These are phyloP conservation scores for Microsporum ferrugineum DNA, from an alignment of 2,329 filamentous ascomycete genomes.

Conservation along the genomic window DNA sequence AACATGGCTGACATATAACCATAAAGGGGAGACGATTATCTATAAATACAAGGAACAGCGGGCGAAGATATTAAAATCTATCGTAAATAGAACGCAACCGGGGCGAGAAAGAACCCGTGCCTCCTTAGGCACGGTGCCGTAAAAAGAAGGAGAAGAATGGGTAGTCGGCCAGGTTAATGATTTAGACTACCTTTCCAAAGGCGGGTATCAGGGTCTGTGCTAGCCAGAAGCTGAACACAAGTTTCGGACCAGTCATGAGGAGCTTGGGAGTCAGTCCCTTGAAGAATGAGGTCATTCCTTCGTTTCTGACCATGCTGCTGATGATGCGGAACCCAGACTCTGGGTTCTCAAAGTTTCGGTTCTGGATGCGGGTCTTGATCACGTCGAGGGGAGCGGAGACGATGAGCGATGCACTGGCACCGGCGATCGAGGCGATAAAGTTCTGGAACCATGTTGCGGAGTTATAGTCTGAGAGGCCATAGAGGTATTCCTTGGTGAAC, in stretches of 20 bases:
- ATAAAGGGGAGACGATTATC: neutral
- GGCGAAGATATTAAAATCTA: constrained; percentile 2
- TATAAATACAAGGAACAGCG: constrained; percentile 1
- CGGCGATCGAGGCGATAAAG: constrained; percentile 90
- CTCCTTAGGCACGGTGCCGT: neutral
- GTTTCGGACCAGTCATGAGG: constrained; percentile 96
- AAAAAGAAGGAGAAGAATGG: neutral
- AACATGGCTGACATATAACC: neutral
- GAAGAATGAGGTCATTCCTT: constrained; percentile 82
- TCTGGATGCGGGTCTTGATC: constrained; percentile 97
- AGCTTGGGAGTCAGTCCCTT: constrained; percentile 96
- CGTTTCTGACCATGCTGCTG: constrained; percentile 82
- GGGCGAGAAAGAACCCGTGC: neutral
- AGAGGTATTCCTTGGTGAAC: constrained; percentile 94
- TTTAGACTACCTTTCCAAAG: constrained; percentile 59
- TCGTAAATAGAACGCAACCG: neutral
- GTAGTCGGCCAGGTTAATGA: neutral
- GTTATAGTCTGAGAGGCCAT: constrained; percentile 87
- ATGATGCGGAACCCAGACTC: constrained; percentile 89
- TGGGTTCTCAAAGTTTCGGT: constrained; percentile 96
- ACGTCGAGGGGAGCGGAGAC: constrained; percentile 95
- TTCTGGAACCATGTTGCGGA: constrained; percentile 88
- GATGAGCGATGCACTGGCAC: constrained; percentile 86
- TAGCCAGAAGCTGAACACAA: constrained; percentile 99
- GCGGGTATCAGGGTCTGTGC: constrained; percentile 95